phyloP scores from a whole-genome alignment of 495 filamentous ascomycete genomes.

The Amorphotheca resinae region DNA sequence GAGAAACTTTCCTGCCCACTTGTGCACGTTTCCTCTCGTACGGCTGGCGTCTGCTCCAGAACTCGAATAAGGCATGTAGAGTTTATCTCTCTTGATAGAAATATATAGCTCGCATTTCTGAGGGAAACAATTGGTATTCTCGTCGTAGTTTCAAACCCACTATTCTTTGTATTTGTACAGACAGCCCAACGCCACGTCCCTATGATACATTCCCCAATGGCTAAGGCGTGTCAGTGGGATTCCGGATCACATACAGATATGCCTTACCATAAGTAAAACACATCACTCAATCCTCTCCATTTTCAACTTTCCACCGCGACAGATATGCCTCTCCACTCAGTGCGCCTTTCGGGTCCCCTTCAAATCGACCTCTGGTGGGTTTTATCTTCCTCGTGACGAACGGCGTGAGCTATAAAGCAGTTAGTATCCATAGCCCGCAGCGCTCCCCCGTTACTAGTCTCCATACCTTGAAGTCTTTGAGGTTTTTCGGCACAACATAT shows the following conservation, averaged over 20 bases:
- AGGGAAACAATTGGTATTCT: too few species aligned
- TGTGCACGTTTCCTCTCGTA: too few species aligned
- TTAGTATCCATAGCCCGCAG: not conserved
- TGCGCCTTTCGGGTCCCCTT: constrained; percentile 33
- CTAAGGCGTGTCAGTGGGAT: not conserved
- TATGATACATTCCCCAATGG: not conserved
- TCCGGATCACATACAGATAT: too few species aligned
- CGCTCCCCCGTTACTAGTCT: not conserved
- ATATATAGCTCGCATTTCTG: too few species aligned
- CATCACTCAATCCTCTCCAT: constrained; percentile 43
- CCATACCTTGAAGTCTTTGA: constrained; percentile 61
- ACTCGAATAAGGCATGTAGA: too few species aligned
- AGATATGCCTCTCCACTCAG: constrained; percentile 48
- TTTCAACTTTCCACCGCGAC: constrained; percentile 55
- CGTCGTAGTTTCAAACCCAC: not conserved
- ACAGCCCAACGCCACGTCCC: constrained; percentile 1
- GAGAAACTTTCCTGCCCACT: too few species aligned
- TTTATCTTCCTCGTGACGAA: constrained; percentile 63
- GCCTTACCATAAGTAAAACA: not conserved
- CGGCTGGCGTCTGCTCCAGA: too few species aligned
- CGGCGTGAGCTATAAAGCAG: constrained; percentile 57
- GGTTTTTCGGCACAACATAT: constrained; percentile 61
- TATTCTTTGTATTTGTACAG: not conserved
- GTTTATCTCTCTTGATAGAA: too few species aligned
- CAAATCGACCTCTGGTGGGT: constrained; percentile 34